Evolutionary conservation across 1,284 basidiomycete species (phyloP), one percentile per base, ranked within the genome.

Genomic region (Sporisorium scitamineum): DNA sequence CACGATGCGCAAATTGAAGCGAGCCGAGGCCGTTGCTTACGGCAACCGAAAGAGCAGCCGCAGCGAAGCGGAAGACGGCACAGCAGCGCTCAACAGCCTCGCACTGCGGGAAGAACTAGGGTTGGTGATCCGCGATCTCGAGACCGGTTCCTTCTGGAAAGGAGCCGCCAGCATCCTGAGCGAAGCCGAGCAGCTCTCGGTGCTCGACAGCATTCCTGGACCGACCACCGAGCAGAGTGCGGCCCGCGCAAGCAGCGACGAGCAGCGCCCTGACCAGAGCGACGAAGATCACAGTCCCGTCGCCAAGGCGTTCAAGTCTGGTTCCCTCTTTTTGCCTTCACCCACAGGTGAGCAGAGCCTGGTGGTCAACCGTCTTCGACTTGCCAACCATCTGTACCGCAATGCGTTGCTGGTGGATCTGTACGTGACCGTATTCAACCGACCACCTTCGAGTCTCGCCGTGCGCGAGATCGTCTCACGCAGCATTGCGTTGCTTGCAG

Each of bases 341-440:
- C 8, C 58, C 0, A 4, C 48, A 0, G 61, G 62, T 34, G 54
- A 60, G 39, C 47, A 51, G 31, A 67, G 65, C 45, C 61, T 47
- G 14, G 59, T 60, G n/a, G 71, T 74, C 20, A 70, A 75, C 44
- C 72, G 72, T 14, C 55, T 75, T 5, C 66, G 72, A 9, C 67
- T 75, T 7, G 67, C 50, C 51, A 70, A 75, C 22, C 72, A 70
- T 8, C 63, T 75, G 20, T 75, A 61, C 50, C 72, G 72, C 63
- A 75, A 70, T 32, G 67, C 72, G 5, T 45, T 75, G 39, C 51
- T 75, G 22, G 63, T 70, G 27, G 72, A 75, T 20, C 42, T 75
- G 29, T 75, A 75, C 53, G 58, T 75, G 31, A 62, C 54, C 14
- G 67, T 75, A 31, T 75, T 75, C 61, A 67, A 75, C 50, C 62